Evolutionary conservation across 2,329 filamentous ascomycete species (phyloP).

Genomic region (Fusarium gaditjirri): DNA sequence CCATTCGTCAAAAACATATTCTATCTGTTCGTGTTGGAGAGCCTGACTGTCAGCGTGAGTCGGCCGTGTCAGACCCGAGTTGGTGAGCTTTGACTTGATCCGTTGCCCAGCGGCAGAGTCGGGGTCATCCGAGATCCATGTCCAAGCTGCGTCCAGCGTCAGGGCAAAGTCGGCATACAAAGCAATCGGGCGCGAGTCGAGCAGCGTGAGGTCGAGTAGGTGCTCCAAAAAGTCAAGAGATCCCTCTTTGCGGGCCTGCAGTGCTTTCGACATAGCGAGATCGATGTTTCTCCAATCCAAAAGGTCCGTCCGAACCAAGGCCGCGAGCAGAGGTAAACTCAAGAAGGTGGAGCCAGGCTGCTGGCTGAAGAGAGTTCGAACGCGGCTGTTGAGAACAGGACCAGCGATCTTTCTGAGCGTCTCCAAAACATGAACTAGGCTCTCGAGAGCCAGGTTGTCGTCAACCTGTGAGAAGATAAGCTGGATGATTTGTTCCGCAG

Average conservation of each 20-base stretch:
- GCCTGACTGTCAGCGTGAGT: constrained; percentile 58
- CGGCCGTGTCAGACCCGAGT: constrained; percentile 54
- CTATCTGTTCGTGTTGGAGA: constrained; percentile 81
- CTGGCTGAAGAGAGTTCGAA: constrained; percentile 66
- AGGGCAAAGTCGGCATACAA: constrained; percentile 87
- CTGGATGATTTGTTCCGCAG: constrained; percentile 68
- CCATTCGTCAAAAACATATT: constrained; percentile 98
- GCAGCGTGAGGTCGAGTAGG: constrained; percentile 80
- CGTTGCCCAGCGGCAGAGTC: constrained; percentile 72
- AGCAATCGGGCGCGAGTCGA: constrained; percentile 80
- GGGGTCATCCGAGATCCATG: constrained; percentile 82
- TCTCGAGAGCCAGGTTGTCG: constrained; percentile 68
- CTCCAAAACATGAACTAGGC: constrained; percentile 70
- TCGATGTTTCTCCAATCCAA: constrained; percentile 75
- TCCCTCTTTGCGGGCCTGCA: constrained; percentile 75
- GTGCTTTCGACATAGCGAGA: constrained; percentile 75
- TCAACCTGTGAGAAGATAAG: constrained; percentile 66
- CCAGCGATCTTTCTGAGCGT: constrained; percentile 69
- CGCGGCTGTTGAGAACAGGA: constrained; percentile 63
- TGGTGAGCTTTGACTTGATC: constrained; percentile 71
- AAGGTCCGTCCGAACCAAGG: constrained; percentile 68
- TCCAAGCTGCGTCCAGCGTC: constrained; percentile 82
- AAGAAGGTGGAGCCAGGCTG: constrained; percentile 67
- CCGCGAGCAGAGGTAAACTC: constrained; percentile 66
- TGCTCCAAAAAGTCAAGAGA: constrained; percentile 84